A percentile compares a stretch with the other conserved stretches of the same genome.
Conservation (phyloP, 495 filamentous ascomycete genomes). For the Bombardia bombarda region DNA sequence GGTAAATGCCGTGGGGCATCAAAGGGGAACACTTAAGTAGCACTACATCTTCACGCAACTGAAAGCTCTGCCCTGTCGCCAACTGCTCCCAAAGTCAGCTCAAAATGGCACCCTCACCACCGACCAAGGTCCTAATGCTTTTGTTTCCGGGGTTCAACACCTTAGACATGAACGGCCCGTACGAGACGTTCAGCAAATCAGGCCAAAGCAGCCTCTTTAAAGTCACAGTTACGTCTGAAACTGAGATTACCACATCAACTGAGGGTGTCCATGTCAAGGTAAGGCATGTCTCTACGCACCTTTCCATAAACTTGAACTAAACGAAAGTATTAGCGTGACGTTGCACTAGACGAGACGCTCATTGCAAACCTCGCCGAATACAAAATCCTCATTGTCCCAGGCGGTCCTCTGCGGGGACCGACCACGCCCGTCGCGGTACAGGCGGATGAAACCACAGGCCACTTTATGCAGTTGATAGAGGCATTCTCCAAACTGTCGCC, state of each 20-base stretch:
- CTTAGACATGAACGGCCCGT: constrained; percentile 10
- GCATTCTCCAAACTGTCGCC: neutral
- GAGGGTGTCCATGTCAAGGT: constrained; percentile 10
- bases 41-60: too few species aligned
- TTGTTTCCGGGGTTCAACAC: constrained; percentile 11
- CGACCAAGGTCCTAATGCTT: constrained; percentile 7
- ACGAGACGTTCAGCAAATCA: constrained; percentile 3
- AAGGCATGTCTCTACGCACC: neutral
- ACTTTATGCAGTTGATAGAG: neutral
- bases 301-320: neutral
- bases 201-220: neutral
- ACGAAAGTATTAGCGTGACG: constrained; percentile 1
- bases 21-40: too few species aligned
- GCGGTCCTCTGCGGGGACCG: neutral
- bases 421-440: neutral
- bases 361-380: neutral
- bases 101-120: too few species aligned
- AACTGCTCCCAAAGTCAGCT: too few species aligned
- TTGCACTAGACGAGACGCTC: constrained; percentile 1
- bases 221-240: constrained; percentile 6
- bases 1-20: too few species aligned
- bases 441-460: neutral
- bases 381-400: constrained; percentile 7
- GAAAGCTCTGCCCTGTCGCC: too few species aligned
- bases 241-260: constrained; percentile 2